A percentile compares a stretch with the other conserved stretches of the same genome.
Conservation (phyloP, 202 grass and related monocot genomes). For the Eragrostis tef region DNA sequence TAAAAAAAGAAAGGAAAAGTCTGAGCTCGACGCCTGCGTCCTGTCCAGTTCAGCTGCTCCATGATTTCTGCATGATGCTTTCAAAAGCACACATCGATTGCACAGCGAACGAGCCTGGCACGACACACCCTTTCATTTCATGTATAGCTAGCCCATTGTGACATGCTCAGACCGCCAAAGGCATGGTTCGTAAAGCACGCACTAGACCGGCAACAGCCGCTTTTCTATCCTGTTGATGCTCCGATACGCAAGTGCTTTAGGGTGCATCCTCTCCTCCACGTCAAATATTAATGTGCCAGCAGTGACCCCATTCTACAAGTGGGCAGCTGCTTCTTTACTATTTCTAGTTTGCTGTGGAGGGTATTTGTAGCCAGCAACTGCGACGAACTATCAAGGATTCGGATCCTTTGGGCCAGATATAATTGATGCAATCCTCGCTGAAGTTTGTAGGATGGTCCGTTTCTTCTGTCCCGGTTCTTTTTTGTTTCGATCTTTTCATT, state of each 20-base stretch:
- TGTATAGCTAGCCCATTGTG: background rate
- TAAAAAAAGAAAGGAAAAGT: background rate
- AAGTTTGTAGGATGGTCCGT: background rate
- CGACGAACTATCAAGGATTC: background rate
- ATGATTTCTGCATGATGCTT: conserved; percentile 37
- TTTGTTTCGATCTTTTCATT: background rate
- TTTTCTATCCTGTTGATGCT: conserved; percentile 30
- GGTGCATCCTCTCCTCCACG: conserved; percentile 14
- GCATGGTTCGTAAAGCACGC: conserved; percentile 23
- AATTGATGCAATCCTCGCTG: background rate
- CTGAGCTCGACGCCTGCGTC: background rate
- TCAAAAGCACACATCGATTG: background rate
- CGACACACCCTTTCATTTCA: conserved; percentile 15
- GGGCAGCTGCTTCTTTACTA: conserved; percentile 11
- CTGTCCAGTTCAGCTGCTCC: conserved; percentile 32
- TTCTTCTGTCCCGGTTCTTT: background rate
- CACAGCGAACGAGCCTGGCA: conserved; percentile 16
- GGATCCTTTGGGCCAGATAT: no score
- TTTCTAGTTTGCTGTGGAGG: background rate
- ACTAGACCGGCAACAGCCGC: background rate
- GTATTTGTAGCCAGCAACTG: conserved; percentile 5
- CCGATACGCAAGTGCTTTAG: conserved; percentile 26
- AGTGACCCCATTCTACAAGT: conserved; percentile 32
- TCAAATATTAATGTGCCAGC: conserved; percentile 31
- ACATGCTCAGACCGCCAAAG: background rate